Conservation (phyloP, 345 rosid species). For the Syzygium aqueum region DNA sequence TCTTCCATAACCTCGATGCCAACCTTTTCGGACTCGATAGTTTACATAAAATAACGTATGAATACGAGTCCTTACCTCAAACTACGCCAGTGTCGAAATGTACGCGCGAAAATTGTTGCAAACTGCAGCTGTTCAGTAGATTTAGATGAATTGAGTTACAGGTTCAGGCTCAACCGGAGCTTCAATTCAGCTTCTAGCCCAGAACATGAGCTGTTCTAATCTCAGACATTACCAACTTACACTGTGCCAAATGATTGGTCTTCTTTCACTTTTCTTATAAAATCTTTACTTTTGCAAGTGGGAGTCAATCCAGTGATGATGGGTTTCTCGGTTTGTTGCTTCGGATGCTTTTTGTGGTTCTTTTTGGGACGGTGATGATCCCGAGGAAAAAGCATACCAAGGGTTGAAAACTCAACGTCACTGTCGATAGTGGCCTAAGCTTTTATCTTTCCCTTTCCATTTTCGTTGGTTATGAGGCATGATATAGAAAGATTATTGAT, state of each 20-base stretch:
- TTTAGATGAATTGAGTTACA: background rate
- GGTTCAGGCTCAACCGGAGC: background rate
- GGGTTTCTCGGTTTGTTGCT: background rate
- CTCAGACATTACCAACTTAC: background rate
- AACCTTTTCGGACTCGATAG: background rate
- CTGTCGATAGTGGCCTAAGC: background rate
- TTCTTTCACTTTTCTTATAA: background rate
- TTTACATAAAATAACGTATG: background rate
- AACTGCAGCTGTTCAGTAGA: background rate
- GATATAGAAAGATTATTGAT: background rate
- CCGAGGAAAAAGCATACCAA: background rate
- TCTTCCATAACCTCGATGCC: background rate
- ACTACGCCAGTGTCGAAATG: background rate
- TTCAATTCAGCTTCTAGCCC: background rate
- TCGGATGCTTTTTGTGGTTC: background rate
- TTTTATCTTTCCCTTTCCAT: background rate
- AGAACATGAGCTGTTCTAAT: background rate
- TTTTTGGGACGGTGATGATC: background rate
- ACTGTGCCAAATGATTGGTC: background rate
- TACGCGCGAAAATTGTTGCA: background rate
- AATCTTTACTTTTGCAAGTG: background rate
- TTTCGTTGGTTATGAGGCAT: background rate
- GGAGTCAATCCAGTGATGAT: background rate
- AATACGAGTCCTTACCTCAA: background rate
- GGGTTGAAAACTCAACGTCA: background rate